Percentiles rank a stretch among this genome's conserved stretches.
phyloP scores from a whole-genome alignment of 257 asterid species.

The Coffea canephora region DNA sequence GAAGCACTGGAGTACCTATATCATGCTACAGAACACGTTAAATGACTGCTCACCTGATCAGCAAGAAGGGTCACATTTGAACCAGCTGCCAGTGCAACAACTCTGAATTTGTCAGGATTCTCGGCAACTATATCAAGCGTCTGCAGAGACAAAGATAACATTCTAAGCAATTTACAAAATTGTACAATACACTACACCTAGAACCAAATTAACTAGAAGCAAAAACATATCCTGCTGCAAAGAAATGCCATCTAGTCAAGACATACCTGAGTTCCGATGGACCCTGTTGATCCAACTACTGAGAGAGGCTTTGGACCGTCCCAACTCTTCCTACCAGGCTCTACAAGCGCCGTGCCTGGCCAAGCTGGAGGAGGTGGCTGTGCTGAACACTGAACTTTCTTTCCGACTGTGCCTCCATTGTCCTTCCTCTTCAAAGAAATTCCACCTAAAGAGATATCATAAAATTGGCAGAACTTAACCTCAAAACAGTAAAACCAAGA shows the following conservation, averaged over 20 bases:
- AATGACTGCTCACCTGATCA: conserved; percentile 64
- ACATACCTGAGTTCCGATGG: conserved; percentile 93
- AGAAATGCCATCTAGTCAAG: not conserved
- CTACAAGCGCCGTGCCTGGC: conserved; percentile 86
- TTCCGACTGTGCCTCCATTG: conserved; percentile 39
- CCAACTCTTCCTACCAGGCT: conserved; percentile 68
- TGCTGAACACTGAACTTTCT: conserved; percentile 64
- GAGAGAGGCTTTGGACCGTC: conserved; percentile 97
- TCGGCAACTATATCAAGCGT: conserved; percentile 94
- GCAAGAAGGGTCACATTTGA: conserved; percentile 97
- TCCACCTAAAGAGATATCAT: conserved; percentile 47
- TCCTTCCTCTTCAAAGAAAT: conserved; percentile 61
- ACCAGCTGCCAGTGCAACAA: conserved; percentile 99
- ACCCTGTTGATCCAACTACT: conserved; percentile 94
- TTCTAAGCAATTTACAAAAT: not conserved
- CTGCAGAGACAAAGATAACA: conserved; percentile 41
- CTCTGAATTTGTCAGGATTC: conserved; percentile 82
- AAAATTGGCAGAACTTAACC: conserved; percentile 12
- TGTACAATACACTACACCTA: not conserved
- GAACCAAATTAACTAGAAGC: not conserved
- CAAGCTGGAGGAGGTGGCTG: conserved; percentile 88
- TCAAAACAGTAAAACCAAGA: conserved; percentile 11
- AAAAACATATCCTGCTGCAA: not conserved
- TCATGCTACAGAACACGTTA: not conserved
- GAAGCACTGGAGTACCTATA: conserved; percentile 4